Percentiles rank a stretch among this genome's conserved stretches.
phyloP scores from a whole-genome alignment of 2,329 filamentous ascomycete genomes.

The Pseudocercospora macadamiae region DNA sequence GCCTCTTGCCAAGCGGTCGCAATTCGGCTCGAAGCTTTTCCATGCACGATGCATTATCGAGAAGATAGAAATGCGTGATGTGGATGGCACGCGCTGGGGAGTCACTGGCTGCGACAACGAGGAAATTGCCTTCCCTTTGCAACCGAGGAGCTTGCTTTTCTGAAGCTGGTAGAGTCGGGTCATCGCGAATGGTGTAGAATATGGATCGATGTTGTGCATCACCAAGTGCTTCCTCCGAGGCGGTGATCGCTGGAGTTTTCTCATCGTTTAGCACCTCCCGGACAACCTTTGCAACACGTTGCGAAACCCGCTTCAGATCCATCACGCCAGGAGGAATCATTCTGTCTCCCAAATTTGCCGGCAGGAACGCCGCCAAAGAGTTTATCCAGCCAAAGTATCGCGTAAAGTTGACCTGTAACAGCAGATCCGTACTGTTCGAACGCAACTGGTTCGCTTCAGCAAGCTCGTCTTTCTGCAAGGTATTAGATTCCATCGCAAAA shows the following conservation, averaged over 20 bases:
- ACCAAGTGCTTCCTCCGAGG: background rate
- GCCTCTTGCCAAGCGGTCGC: constrained; percentile 4
- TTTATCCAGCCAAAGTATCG: constrained; percentile 18
- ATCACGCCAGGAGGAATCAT: constrained; percentile 13
- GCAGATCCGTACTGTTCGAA: constrained; percentile 4
- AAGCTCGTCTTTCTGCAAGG: background rate
- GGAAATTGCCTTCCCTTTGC: constrained; percentile 12
- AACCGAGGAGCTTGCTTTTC: constrained; percentile 16
- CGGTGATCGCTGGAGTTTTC: background rate
- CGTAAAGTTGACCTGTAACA: constrained; percentile 14
- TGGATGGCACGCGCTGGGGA: constrained; percentile 9
- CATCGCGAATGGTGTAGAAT: constrained; percentile 15
- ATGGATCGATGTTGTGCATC: constrained; percentile 8
- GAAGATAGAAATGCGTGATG: constrained; percentile 16
- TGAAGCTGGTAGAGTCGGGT: constrained; percentile 6
- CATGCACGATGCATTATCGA: constrained; percentile 6
- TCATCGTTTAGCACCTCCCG: constrained; percentile 11
- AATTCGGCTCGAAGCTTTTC: constrained; percentile 10
- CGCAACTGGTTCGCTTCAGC: constrained; percentile 11
- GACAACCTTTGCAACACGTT: constrained; percentile 7
- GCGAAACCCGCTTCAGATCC: constrained; percentile 9
- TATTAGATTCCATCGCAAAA: constrained; percentile 9
- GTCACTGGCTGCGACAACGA: constrained; percentile 14
- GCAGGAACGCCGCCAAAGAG: constrained; percentile 8
- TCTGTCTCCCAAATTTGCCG: background rate